These are phyloP conservation scores for Euphorbia lathyris DNA, from an alignment of 345 rosid species.

Conservation along the genomic window DNA sequence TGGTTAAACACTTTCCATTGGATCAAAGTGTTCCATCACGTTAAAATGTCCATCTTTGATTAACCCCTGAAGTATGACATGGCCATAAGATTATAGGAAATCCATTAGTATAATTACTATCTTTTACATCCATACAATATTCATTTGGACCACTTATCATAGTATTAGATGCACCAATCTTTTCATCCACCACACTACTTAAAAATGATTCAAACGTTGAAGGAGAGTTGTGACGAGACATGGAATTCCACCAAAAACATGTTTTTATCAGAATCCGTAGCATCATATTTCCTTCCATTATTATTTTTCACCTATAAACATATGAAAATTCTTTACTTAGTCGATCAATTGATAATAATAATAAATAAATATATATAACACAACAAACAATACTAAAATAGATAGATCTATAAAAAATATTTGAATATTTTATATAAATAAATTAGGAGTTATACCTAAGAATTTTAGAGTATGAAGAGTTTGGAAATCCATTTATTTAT, in stretches of 20 bases:
- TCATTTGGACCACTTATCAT: conserved; percentile 1
- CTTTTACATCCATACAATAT: neutral
- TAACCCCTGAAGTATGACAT: neutral
- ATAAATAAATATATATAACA: no score
- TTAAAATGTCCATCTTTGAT: neutral
- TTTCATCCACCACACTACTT: neutral
- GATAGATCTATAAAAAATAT: no score
- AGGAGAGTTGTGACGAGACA: neutral
- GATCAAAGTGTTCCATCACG: neutral
- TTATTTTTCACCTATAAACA: no score
- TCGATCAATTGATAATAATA: no score
- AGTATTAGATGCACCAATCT: no score
- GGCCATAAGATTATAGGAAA: neutral
- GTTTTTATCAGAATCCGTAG: neutral
- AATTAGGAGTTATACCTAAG: no score
- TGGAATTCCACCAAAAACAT: neutral
- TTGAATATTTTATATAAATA: no score
- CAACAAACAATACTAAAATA: no score
- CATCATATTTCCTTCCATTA: no score
- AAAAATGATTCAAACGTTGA: neutral
- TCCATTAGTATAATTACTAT: neutral
- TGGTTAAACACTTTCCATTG: neutral
- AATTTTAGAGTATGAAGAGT: no score
- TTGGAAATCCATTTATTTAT: no score
- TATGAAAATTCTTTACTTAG: no score